These are phyloP conservation scores for Cadophora sp. DNA, from an alignment of 2,329 filamentous ascomycete species.

Conservation along the genomic window DNA sequence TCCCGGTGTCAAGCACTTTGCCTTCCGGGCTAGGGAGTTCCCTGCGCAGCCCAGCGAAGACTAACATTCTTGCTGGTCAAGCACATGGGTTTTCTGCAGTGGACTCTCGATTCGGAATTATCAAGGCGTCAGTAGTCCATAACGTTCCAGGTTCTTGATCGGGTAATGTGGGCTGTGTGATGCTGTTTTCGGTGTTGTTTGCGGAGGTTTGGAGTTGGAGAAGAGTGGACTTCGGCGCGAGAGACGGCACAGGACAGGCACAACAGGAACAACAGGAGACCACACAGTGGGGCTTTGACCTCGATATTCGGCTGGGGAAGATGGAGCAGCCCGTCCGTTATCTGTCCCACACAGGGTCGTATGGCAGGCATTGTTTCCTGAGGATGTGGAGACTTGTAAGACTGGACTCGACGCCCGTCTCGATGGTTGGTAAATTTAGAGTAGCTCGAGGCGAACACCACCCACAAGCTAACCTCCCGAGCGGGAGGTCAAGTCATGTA, in stretches of 20 bases:
- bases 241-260: not conserved
- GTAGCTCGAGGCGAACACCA: too few species aligned
- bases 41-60: not conserved
- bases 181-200: not conserved
- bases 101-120: slow-evolving; percentile 1
- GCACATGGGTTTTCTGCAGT: not conserved
- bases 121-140: not conserved
- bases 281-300: not conserved
- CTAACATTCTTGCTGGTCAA: not conserved
- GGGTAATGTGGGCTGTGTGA: too few species aligned
- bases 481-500: not conserved
- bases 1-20: slow-evolving; percentile 3
- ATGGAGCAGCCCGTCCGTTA: not conserved
- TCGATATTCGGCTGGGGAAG: slow-evolving; percentile 11
- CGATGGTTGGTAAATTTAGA: not conserved
- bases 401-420: not conserved
- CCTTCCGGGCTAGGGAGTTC: not conserved
- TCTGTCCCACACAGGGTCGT: not conserved
- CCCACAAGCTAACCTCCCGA: too few species aligned
- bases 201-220: not conserved
- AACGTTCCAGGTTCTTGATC: too few species aligned
- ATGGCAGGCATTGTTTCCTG: not conserved
- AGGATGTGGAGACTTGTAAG: not conserved
- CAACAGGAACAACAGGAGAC: too few species aligned
- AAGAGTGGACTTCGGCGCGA: not conserved